Base-by-base conservation (phyloP, 2,329 filamentous ascomycete genomes). In the Penicillium thymicola region DNA sequence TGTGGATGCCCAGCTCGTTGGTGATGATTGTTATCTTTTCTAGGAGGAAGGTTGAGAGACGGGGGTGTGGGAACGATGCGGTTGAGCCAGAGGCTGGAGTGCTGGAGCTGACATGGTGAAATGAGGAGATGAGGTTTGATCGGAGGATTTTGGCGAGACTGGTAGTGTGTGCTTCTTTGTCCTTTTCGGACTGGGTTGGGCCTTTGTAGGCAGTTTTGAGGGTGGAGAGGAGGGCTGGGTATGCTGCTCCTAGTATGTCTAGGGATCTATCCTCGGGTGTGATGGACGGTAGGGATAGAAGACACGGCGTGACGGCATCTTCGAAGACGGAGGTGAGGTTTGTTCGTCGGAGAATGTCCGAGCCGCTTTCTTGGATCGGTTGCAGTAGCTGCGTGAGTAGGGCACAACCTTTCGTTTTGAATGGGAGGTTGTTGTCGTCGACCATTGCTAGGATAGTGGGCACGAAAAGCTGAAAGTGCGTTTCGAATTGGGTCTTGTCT, bases 211-310 rank as follows among this genome's bases (percentile, higher is more conserved):
- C 59, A 66, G 82, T 73, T 44, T 75, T 65, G 8, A 78, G 70
- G 6, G 96, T 79, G 0, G 76, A 75, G 18, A 89, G 74, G 3
- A 96, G 78, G 2, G 86, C 85, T 8, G 81, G 78, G 62, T 92
- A 95, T 0, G 88, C 85, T 7, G 81, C 78, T 6, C 72, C 67
- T 1, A 96, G 80, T 3, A 97, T 75, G 1, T 69, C 66, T 2
- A 89, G 68, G 4, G 89, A 89, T 54, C 94, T 89, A 0, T 80
- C 70, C 66, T 90, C 88, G 0, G 89, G 85, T 0, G 90, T 96
- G 41, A 96, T 77, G 13, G 81, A 85, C 0, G 93, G 92, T 6
- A 96, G 79, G 65, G 86, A 89, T 8, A 88, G 80, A n/a, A 96
- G 81, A 36, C 86, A 85, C 0, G 90, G 89, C 16, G 66, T 70